These are phyloP conservation scores for Leonotis leonurus DNA, from an alignment of 257 asterid species.

Conservation along the genomic window DNA sequence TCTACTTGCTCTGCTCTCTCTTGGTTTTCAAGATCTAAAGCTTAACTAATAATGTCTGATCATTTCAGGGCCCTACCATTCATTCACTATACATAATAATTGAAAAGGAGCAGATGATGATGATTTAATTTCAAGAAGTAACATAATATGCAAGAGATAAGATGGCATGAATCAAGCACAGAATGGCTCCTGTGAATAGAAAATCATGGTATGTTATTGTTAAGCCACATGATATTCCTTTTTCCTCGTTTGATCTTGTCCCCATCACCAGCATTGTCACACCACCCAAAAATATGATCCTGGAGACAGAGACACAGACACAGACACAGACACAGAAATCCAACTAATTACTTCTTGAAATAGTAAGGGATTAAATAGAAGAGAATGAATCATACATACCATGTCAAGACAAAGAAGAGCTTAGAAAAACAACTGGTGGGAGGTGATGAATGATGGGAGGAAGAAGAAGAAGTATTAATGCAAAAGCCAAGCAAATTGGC, in stretches of 20 bases:
- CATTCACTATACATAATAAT: too few species aligned
- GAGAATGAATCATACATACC: slow-evolving; percentile 23
- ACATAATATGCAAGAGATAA: slow-evolving; percentile 62
- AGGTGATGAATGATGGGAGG: too few species aligned
- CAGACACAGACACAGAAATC: too few species aligned
- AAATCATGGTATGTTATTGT: slow-evolving; percentile 61
- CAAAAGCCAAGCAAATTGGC: slow-evolving; percentile 68
- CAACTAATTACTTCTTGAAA: too few species aligned
- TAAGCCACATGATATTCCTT: slow-evolving; percentile 74
- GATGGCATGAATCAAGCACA: slow-evolving; percentile 62
- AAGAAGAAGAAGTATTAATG: too few species aligned
- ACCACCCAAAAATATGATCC: slow-evolving; percentile 65
- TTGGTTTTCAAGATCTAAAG: too few species aligned
- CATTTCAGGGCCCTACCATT: too few species aligned
- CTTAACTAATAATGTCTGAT: too few species aligned
- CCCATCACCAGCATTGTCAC: slow-evolving; percentile 63
- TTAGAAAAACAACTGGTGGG: slow-evolving; percentile 52
- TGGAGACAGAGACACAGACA: slow-evolving; percentile 13
- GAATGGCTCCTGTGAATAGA: slow-evolving; percentile 64
- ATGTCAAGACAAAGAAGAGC: slow-evolving; percentile 52
- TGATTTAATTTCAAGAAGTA: too few species aligned
- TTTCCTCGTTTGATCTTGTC: slow-evolving; percentile 56
- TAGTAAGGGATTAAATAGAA: too few species aligned
- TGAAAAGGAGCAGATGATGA: too few species aligned
- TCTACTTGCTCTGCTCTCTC: too few species aligned